Evolutionary conservation across 257 asterid genomes (phyloP).

Genomic region (Solanum raphanifolium): DNA sequence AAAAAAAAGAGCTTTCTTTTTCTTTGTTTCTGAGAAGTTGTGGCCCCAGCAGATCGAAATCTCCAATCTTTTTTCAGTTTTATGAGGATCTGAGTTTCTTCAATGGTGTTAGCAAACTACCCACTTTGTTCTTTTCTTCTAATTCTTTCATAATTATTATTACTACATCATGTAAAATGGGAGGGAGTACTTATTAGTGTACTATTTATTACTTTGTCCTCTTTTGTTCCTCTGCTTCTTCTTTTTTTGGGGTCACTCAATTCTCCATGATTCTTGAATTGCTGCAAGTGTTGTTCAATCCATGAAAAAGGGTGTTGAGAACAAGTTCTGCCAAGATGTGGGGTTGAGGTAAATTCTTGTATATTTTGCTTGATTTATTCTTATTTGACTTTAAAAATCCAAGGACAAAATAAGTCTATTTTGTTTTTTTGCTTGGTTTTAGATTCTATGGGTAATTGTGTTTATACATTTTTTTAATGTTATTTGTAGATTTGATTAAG

Average conservation of each 20-base stretch:
- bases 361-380: slow-evolving; percentile 29
- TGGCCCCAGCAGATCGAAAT: slow-evolving; percentile 81
- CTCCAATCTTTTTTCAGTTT: slow-evolving; percentile 47
- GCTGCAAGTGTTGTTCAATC: slow-evolving; percentile 13
- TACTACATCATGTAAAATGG: neutral
- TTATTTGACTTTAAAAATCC: slow-evolving; percentile 36
- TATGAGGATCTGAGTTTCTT: slow-evolving; percentile 80
- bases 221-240: neutral
- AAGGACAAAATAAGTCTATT: neutral
- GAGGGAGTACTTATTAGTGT: neutral
- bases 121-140: slow-evolving; percentile 24
- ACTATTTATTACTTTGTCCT: neutral
- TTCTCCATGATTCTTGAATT: slow-evolving; percentile 33
- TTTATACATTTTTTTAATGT: slow-evolving; percentile 20
- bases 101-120: slow-evolving; percentile 47
- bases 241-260: slow-evolving; percentile 21
- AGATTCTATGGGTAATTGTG: slow-evolving; percentile 11
- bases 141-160: slow-evolving; percentile 19
- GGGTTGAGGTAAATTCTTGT: slow-evolving; percentile 59
- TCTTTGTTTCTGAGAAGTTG: slow-evolving; percentile 11
- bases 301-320: neutral
- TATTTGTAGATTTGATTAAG: slow-evolving; percentile 12
- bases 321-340: slow-evolving; percentile 53
- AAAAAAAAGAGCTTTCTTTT: slow-evolving; percentile 9
- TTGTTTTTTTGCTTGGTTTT: slow-evolving; percentile 6